These are phyloP conservation scores for Hypoxylon fuscum DNA, from an alignment of 495 filamentous ascomycete species.

Conservation along the genomic window DNA sequence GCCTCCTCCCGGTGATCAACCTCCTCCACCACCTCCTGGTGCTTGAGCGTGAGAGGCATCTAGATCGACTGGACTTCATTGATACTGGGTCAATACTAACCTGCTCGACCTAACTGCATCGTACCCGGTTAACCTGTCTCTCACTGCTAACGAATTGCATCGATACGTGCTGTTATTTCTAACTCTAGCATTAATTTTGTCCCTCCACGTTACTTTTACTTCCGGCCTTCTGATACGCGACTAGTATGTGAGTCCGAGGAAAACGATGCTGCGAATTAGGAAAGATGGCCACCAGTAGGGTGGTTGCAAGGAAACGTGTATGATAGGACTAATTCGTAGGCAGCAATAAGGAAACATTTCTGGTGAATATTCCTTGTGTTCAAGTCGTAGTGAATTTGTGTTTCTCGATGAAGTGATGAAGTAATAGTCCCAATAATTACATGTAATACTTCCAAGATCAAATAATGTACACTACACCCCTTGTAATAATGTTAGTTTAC, in stretches of 20 bases:
- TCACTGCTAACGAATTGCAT: conserved; percentile 22
- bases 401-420: not conserved
- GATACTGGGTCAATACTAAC: conserved; percentile 44
- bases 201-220: conserved; percentile 2
- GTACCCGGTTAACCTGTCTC: conserved; percentile 8
- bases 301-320: conserved; percentile 22
- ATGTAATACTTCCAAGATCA: too few relatives aligned
- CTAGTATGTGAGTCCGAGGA: not conserved
- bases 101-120: not conserved
- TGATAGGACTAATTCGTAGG: conserved; percentile 45
- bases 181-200: conserved; percentile 17
- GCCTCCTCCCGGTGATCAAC: conserved; percentile 78
- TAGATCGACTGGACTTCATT: conserved; percentile 16
- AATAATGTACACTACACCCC: too few relatives aligned
- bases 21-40: conserved; percentile 75
- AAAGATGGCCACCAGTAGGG: not conserved
- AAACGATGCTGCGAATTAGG: not conserved
- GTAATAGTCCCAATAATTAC: too few relatives aligned
- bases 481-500: too few relatives aligned
- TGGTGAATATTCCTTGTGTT: not conserved
- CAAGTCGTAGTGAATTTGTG: not conserved
- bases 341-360: conserved; percentile 26
- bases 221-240: not conserved
- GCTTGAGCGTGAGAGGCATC: conserved; percentile 47
- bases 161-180: conserved; percentile 22